Evolutionary conservation across 371 early-diverging fungal species (phyloP).

Genomic region (Mucor irregularis): DNA sequence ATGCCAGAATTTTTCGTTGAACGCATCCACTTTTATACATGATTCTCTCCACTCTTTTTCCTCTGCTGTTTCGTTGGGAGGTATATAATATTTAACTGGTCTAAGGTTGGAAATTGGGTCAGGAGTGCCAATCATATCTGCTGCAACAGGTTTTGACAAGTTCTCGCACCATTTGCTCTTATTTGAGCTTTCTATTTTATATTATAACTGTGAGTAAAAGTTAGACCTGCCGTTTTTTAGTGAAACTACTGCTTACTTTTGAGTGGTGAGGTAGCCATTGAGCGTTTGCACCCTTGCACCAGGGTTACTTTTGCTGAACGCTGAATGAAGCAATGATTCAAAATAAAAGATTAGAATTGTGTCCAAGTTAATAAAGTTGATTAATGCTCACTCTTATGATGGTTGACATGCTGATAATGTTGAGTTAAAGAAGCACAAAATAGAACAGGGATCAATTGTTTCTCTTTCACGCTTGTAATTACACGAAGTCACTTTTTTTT

Average conservation of each 20-base stretch:
- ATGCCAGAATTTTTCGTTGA: conserved; percentile 78
- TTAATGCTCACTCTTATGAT: neutral
- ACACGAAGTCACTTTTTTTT: neutral
- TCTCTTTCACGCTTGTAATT: too few relatives aligned
- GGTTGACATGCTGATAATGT: neutral
- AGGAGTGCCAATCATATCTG: conserved; percentile 68
- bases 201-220: too few relatives aligned
- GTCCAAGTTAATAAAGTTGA: too few relatives aligned
- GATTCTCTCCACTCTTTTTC: conserved; percentile 57
- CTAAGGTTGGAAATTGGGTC: conserved; percentile 73
- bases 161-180: conserved; percentile 8
- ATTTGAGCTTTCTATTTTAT: too few relatives aligned
- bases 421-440: neutral
- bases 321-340: too few relatives aligned
- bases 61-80: conserved; percentile 57
- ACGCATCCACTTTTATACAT: conserved; percentile 58
- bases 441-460: neutral
- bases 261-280: neutral
- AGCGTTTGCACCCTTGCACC: neutral
- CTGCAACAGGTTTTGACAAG: conserved; percentile 33
- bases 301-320: too few relatives aligned
- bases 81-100: conserved; percentile 65
- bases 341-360: too few relatives aligned
- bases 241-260: too few relatives aligned
- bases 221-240: too few relatives aligned